These are phyloP conservation scores for Penicillium subrubescens DNA, from an alignment of 495 filamentous ascomycete genomes.

Conservation along the genomic window DNA sequence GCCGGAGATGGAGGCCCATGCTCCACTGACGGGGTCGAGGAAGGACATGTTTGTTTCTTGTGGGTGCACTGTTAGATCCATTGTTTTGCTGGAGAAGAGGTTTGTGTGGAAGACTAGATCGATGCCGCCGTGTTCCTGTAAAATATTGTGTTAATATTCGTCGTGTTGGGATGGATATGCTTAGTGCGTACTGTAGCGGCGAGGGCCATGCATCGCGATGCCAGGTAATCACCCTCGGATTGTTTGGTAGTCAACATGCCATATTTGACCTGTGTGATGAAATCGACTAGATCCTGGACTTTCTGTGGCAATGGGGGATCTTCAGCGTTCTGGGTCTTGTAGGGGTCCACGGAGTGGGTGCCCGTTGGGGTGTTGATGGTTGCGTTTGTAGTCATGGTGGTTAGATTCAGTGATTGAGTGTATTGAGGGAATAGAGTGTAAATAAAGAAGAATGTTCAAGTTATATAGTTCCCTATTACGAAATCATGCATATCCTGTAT, in stretches of 20 bases:
- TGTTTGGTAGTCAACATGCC: constrained; percentile 73
- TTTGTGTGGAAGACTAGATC: constrained; percentile 95
- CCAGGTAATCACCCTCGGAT: constrained; percentile 69
- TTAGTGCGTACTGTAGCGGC: constrained; percentile 67
- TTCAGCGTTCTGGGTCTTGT: constrained; percentile 71
- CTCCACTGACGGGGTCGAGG: constrained; percentile 66
- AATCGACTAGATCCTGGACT: constrained; percentile 70
- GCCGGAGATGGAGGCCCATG: constrained; percentile 83
- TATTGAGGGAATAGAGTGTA: too few species aligned
- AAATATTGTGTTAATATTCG: not conserved
- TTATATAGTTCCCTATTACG: constrained; percentile 6
- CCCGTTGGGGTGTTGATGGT: constrained; percentile 63
- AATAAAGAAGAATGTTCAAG: too few species aligned
- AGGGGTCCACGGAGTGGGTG: constrained; percentile 72
- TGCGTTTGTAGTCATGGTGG: constrained; percentile 34
- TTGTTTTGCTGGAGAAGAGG: constrained; percentile 88
- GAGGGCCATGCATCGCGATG: constrained; percentile 86
- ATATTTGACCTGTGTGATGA: constrained; percentile 74
- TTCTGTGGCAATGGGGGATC: constrained; percentile 69
- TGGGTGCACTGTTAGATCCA: constrained; percentile 73
- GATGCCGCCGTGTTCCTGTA: constrained; percentile 72
- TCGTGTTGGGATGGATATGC: not conserved
- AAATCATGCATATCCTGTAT: constrained; percentile 10
- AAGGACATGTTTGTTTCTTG: constrained; percentile 82
- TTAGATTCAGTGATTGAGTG: too few species aligned